A percentile compares a stretch with the other conserved stretches of the same genome.
Conservation (phyloP, 225 moss, liverwort and hornwort genomes). For the Pseudoscleropodium purum region DNA sequence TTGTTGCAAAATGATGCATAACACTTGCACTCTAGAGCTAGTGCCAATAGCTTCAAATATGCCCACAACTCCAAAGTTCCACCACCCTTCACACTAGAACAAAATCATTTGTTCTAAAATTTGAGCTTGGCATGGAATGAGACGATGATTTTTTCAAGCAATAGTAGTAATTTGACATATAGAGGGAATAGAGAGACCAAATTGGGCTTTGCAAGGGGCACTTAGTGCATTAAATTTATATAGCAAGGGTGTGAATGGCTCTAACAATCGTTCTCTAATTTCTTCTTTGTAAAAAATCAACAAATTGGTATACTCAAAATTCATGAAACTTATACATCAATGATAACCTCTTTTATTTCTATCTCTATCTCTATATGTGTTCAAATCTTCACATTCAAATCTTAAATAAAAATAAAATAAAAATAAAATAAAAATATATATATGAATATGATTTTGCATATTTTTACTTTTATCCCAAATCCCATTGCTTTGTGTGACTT, state of each 20-base stretch:
- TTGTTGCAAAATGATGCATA: not conserved
- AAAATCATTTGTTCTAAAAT: not conserved
- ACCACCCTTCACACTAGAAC: not conserved
- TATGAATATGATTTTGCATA: too few relatives aligned
- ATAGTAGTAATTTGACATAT: not conserved
- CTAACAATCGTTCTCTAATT: too few relatives aligned
- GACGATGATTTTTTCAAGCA: not conserved
- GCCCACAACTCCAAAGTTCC: fast-evolving
- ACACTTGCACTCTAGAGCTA: not conserved
- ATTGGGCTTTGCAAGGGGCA: not conserved
- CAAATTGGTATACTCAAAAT: too few relatives aligned
- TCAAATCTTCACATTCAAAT: too few relatives aligned
- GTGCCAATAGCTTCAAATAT: not conserved
- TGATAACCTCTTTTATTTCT: too few relatives aligned
- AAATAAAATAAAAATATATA: too few relatives aligned
- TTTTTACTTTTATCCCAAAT: not conserved
- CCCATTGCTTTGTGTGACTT: not conserved
- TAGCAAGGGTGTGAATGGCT: too few relatives aligned
- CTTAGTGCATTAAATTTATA: too few relatives aligned
- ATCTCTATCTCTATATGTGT: too few relatives aligned
- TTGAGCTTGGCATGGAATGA: not conserved
- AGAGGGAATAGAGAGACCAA: not conserved
- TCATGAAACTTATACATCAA: too few relatives aligned
- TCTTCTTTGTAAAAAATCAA: too few relatives aligned
- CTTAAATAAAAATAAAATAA: too few relatives aligned